phyloP scores from a whole-genome alignment of 108 stramenopile species.

The Skeletonema marinoi region DNA sequence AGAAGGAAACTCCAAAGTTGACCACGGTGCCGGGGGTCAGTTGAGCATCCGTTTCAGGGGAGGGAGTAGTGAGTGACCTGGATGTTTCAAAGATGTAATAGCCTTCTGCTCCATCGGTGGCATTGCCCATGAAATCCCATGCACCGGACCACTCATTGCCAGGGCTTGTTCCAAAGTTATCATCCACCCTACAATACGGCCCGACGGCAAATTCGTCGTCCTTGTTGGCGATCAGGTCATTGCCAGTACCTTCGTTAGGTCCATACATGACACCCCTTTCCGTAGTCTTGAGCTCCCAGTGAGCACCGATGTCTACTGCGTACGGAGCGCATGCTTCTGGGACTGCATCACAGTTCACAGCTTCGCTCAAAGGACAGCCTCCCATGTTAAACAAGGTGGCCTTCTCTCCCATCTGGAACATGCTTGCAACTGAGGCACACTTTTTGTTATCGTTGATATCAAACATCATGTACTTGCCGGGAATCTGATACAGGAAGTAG shows the following conservation, averaged over 20 bases:
- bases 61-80: constrained; percentile 18
- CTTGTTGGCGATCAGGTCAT: constrained; percentile 39
- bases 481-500: constrained; percentile 39
- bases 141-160: constrained; percentile 46
- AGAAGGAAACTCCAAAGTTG: constrained; percentile 24
- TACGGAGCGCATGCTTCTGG: constrained; percentile 26
- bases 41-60: constrained; percentile 21
- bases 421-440: constrained; percentile 35
- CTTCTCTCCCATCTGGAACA: constrained; percentile 45
- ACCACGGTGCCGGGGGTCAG: constrained; percentile 3
- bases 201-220: constrained; percentile 46
- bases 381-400: constrained; percentile 43
- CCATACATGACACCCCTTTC: constrained; percentile 21
- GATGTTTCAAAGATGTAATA: constrained; percentile 34
- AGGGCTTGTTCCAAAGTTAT: constrained; percentile 24
- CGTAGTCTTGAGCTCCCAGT: constrained; percentile 34
- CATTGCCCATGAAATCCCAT: not conserved
- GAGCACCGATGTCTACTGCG: constrained; percentile 40
- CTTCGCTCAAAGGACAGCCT: constrained; percentile 29
- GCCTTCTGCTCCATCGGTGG: constrained; percentile 7
- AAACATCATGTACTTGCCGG: constrained; percentile 31
- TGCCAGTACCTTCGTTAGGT: constrained; percentile 24
- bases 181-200: constrained; percentile 41
- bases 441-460: constrained; percentile 18
- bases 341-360: not conserved